These are phyloP conservation scores for Nelumbo lutea DNA, from an alignment of 164 flowering plant species.

Conservation along the genomic window DNA sequence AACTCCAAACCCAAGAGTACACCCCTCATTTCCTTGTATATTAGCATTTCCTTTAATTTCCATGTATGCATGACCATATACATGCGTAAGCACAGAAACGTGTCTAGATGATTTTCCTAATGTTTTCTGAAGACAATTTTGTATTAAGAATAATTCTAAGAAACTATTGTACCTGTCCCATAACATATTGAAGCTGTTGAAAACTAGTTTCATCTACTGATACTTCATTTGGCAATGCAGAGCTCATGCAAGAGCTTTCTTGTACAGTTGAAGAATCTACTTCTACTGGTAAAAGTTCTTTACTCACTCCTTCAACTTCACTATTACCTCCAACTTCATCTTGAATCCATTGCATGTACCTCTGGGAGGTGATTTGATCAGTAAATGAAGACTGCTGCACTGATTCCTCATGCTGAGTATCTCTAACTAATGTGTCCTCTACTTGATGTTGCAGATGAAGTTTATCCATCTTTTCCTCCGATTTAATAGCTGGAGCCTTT, in stretches of 20 bases:
- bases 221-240: slow-evolving; percentile 40
- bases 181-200: slow-evolving; percentile 72
- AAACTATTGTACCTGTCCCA: slow-evolving; percentile 52
- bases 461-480: slow-evolving; percentile 26
- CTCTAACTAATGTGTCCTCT: slow-evolving; percentile 17
- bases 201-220: slow-evolving; percentile 71
- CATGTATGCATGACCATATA: neutral
- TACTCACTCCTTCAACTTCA: slow-evolving; percentile 28
- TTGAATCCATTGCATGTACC: slow-evolving; percentile 21
- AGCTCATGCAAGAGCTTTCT: slow-evolving; percentile 51
- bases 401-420: slow-evolving; percentile 13
- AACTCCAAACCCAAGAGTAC: too few species aligned
- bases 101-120: too few species aligned
- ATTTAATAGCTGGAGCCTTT: slow-evolving; percentile 16
- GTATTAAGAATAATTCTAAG: neutral
- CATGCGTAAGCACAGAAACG: neutral
- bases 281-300: slow-evolving; percentile 26
- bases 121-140: too few species aligned
- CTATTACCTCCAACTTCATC: slow-evolving; percentile 37
- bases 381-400: slow-evolving; percentile 14
- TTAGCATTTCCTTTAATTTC: too few species aligned
- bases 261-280: slow-evolving; percentile 45
- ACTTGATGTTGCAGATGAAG: slow-evolving; percentile 10
- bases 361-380: slow-evolving; percentile 21
- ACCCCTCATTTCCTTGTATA: neutral